Conservation (phyloP, 768 basidiomycete species). For the Lactifluus subvellereus region DNA sequence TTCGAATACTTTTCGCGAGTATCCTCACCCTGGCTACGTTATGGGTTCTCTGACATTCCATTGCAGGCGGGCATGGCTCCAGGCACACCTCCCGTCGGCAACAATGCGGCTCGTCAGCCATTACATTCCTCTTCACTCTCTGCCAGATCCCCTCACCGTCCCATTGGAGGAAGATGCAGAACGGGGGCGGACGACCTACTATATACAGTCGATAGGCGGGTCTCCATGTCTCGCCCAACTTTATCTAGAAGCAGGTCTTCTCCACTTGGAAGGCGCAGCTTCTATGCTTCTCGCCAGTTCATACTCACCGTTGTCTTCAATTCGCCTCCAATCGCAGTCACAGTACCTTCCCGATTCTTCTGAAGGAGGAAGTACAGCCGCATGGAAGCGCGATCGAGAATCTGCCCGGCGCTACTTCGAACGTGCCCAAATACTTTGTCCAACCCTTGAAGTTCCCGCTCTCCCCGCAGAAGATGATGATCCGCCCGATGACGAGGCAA, state of each 20-base stretch:
- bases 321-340: conserved; percentile 49
- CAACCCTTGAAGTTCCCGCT: conserved; percentile 62
- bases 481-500: conserved; percentile 28
- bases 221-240: conserved; percentile 62
- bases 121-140: conserved; percentile 55
- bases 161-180: conserved; percentile 35
- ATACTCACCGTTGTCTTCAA: conserved; percentile 70
- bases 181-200: conserved; percentile 55
- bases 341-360: conserved; percentile 12
- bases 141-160: conserved; percentile 19
- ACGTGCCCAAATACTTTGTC: conserved; percentile 53
- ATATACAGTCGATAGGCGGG: conserved; percentile 62
- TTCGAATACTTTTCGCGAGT: conserved; percentile 79
- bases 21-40: neutral
- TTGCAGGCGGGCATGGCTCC: conserved; percentile 74
- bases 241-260: conserved; percentile 71
- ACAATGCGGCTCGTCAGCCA: conserved; percentile 73
- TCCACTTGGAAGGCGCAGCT: conserved; percentile 78
- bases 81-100: conserved; percentile 66
- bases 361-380: conserved; percentile 51
- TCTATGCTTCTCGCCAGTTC: conserved; percentile 65
- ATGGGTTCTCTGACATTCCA: neutral
- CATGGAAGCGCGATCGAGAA: conserved; percentile 71
- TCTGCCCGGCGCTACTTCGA: conserved; percentile 68
- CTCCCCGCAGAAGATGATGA: conserved; percentile 44